Evolutionary conservation across 257 asterid genomes (phyloP), one percentile per base, ranked within the genome.

Genomic region (Ophiorrhiza pumila): DNA sequence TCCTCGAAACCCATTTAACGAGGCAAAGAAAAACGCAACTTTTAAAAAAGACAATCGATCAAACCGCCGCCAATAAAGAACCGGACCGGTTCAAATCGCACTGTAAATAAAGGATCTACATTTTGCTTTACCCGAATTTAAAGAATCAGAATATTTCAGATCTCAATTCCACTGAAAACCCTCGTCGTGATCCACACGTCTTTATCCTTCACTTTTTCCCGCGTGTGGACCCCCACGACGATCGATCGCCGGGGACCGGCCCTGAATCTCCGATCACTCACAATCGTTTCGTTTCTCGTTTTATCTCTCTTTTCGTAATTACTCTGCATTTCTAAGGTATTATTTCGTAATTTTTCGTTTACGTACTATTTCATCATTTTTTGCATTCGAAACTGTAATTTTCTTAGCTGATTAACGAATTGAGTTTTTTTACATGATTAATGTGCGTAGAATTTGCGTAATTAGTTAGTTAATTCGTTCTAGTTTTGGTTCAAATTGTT

Each of bases 151-250:
- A 60, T 43, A 72, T 72, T 69, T 45, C 69, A 60, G 69, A 59
- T 72, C 76, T 46, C 18, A 62, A 49, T 49, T 49, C 72, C 72
- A 17, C 57, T 5, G 43, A 27, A 71, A 71, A 58, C 75, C 68
- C 75, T 71, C 76, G 75, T 58, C 68, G 75, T 58, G 69, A 72
- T 60, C 69, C 45, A 63, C 69, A 72, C 69, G 76, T 59, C 31
- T 2, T 20, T 18, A 27, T 29, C 31, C 68, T 31, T 13, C 53
- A 37, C 6, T 14, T 25, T 29, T 31, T 29, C 42, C 31, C 20
- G 0, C 65, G n/a, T 15, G 37, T 42, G 55, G 29, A 22, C 15
- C 10, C 27, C 22, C 20, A n/a, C 23, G 49, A 27, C 76, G 39
- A 45, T 60, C 27, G 49, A 20, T 62, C 45, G 67, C 18, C 49